A percentile compares a stretch with the other conserved stretches of the same genome.
Conservation (phyloP, 257 asterid species). For the Solanum habrochaites region DNA sequence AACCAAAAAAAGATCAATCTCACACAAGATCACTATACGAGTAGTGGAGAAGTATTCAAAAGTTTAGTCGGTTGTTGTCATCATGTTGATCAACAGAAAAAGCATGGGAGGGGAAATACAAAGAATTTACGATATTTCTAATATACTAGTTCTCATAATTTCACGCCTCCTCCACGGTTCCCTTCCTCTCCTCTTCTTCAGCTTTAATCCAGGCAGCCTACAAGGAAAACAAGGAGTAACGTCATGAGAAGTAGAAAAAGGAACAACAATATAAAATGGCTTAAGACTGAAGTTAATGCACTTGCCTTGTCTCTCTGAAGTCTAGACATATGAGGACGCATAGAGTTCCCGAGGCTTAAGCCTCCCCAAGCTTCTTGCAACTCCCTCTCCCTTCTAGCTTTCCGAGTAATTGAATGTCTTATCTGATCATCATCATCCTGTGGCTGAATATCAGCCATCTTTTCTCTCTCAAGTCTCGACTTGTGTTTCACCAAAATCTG, state of each 20-base stretch:
- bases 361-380: slow-evolving; percentile 88
- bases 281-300: background rate
- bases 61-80: background rate
- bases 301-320: slow-evolving; percentile 79
- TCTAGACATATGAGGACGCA: slow-evolving; percentile 72
- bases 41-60: background rate
- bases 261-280: background rate
- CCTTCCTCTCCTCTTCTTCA: slow-evolving; percentile 70
- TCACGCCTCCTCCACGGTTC: slow-evolving; percentile 10
- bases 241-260: background rate
- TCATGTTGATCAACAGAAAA: background rate
- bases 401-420: slow-evolving; percentile 36
- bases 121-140: background rate
- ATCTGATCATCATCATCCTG: slow-evolving; percentile 10
- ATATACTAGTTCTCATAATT: background rate
- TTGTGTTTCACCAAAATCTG: slow-evolving; percentile 55
- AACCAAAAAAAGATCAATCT: background rate
- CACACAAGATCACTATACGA: background rate
- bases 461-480: slow-evolving; percentile 58
- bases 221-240: background rate
- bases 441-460: slow-evolving; percentile 23
- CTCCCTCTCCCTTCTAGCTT: slow-evolving; percentile 69
- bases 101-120: background rate
- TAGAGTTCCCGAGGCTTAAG: slow-evolving; percentile 74
- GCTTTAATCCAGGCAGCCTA: slow-evolving; percentile 94